Evolutionary conservation across 2,329 filamentous ascomycete genomes (phyloP).

Genomic region (Microsporum audouinii): DNA sequence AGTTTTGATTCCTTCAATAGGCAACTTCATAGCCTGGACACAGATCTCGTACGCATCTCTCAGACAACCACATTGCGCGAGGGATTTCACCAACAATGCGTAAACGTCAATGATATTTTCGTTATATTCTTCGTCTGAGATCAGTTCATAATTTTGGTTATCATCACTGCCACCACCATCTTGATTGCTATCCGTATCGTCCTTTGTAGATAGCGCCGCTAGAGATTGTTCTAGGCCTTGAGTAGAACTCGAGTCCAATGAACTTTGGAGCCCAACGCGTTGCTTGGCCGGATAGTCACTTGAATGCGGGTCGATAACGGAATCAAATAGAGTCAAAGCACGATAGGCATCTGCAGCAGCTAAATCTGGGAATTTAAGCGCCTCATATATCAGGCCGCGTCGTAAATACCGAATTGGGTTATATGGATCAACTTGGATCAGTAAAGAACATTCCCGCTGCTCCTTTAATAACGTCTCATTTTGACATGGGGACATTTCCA

Average conservation of each 20-base stretch:
- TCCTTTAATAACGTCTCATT: constrained; percentile 3
- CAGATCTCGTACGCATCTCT: constrained; percentile 33
- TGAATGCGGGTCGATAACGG: constrained; percentile 57
- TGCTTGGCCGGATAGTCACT: constrained; percentile 69
- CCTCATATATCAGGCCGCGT: constrained; percentile 58
- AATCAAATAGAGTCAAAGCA: constrained; percentile 75
- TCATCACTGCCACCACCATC: constrained; percentile 33
- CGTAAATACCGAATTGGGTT: constrained; percentile 32
- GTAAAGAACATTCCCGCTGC: constrained; percentile 46
- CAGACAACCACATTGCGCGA: constrained; percentile 30
- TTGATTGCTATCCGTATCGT: constrained; percentile 20
- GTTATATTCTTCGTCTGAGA: constrained; percentile 11
- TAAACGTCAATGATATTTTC: constrained; percentile 27
- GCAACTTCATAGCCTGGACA: constrained; percentile 21
- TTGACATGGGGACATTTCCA: background rate
- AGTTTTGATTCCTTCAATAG: constrained; percentile 10
- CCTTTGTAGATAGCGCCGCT: background rate
- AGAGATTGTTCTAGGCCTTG: background rate
- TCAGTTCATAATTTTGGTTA: constrained; percentile 20
- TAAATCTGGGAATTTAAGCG: constrained; percentile 77
- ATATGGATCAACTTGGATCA: constrained; percentile 31
- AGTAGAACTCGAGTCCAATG: background rate
- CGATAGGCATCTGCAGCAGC: constrained; percentile 83
- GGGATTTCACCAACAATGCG: constrained; percentile 26
- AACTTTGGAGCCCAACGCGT: constrained; percentile 9